Evolutionary conservation across 1,284 basidiomycete genomes (phyloP).

Genomic region (Apiotrichum veenhuisii): DNA sequence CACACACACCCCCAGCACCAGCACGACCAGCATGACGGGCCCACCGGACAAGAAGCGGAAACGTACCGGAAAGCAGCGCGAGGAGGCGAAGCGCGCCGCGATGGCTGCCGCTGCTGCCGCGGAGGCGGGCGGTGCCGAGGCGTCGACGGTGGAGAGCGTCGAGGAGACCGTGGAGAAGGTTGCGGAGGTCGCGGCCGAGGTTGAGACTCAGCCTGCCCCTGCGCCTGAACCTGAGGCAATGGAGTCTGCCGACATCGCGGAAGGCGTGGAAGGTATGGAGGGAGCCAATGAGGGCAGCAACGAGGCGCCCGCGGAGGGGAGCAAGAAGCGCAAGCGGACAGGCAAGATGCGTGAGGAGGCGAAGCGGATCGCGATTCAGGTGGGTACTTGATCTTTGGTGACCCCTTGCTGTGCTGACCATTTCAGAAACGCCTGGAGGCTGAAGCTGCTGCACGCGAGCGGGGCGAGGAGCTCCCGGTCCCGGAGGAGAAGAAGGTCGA

Average conservation of each 20-base stretch:
- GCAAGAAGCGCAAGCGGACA: slow-evolving; percentile 47
- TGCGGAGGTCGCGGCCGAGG: background rate
- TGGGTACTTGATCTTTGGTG: slow-evolving; percentile 8
- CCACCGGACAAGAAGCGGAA: slow-evolving; percentile 39
- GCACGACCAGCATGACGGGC: slow-evolving; percentile 5
- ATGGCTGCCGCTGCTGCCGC: slow-evolving; percentile 22
- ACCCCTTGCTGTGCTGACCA: background rate
- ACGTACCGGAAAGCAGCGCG: slow-evolving; percentile 45
- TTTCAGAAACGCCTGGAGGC: background rate
- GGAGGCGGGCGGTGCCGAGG: slow-evolving; percentile 13
- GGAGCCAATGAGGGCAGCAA: background rate
- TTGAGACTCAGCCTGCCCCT: background rate
- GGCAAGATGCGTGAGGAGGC: slow-evolving; percentile 46
- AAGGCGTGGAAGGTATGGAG: background rate
- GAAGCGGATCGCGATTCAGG: slow-evolving; percentile 37
- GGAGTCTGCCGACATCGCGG: slow-evolving; percentile 13
- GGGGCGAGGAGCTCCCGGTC: background rate
- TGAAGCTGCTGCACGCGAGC: background rate
- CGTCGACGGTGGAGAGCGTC: background rate
- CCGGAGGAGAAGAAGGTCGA: slow-evolving; percentile 18
- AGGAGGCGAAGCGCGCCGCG: slow-evolving; percentile 40
- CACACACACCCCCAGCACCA: slow-evolving; percentile 8
- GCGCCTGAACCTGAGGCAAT: background rate
- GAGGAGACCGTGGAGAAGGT: background rate
- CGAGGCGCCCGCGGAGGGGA: background rate